Evolutionary conservation across 371 early-diverging fungal species (phyloP).

Genomic region (Apophysomyces elegans): DNA sequence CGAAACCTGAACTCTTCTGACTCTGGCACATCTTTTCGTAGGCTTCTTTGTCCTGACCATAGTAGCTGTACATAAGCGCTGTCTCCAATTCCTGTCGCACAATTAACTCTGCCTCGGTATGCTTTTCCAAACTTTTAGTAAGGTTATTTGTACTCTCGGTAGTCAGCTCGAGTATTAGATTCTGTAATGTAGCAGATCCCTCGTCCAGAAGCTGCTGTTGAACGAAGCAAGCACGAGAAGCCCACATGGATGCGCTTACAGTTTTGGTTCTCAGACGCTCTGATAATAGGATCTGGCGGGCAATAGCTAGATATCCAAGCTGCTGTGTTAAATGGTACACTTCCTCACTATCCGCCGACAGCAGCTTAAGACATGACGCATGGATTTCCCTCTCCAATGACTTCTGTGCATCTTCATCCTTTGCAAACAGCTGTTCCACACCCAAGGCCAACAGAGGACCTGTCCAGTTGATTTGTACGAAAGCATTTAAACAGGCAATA

Average conservation of each 20-base stretch:
- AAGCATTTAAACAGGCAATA: slow-evolving; percentile 63
- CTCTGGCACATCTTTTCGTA: slow-evolving; percentile 70
- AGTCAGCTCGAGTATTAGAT: slow-evolving; percentile 44
- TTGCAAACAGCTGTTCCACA: slow-evolving; percentile 31
- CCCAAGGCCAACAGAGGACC: slow-evolving; percentile 62
- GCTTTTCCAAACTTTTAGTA: slow-evolving; percentile 14
- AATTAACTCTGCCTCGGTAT: slow-evolving; percentile 41
- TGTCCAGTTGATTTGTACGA: slow-evolving; percentile 74
- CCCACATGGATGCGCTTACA: slow-evolving; percentile 73
- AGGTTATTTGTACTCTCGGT: slow-evolving; percentile 27
- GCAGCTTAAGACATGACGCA: slow-evolving; percentile 35
- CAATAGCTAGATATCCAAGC: slow-evolving; percentile 70
- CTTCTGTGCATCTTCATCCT: slow-evolving; percentile 19
- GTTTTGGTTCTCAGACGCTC: slow-evolving; percentile 24
- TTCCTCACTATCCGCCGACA: slow-evolving; percentile 85
- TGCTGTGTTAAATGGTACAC: slow-evolving; percentile 79
- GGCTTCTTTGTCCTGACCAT: slow-evolving; percentile 75
- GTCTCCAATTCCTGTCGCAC: slow-evolving; percentile 76
- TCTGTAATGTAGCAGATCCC: slow-evolving; percentile 71
- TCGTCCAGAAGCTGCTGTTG: slow-evolving; percentile 91
- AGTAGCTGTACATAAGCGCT: slow-evolving; percentile 79
- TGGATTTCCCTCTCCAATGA: slow-evolving; percentile 36
- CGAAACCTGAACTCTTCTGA: slow-evolving; percentile 77
- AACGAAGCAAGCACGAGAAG: slow-evolving; percentile 68
- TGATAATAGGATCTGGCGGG: slow-evolving; percentile 64